Evolutionary conservation across 108 stramenopile species (phyloP).

Genomic region (Cyclotella sp.): DNA sequence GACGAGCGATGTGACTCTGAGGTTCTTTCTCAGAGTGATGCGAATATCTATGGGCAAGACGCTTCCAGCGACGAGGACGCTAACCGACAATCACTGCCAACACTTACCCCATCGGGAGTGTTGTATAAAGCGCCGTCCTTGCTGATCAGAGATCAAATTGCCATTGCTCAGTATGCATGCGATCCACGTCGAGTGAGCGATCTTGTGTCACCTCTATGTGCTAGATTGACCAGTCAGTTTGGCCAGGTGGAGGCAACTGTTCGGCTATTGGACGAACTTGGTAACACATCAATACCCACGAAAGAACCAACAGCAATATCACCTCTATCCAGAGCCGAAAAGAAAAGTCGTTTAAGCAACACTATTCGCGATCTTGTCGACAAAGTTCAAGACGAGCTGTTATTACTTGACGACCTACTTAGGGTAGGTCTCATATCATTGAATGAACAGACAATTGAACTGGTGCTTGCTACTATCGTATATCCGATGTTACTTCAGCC

Average conservation of each 20-base stretch:
- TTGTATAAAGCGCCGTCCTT: constrained; percentile 67
- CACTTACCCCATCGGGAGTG: constrained; percentile 64
- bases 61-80: not conserved
- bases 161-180: constrained; percentile 85
- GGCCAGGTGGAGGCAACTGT: constrained; percentile 77
- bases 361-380: constrained; percentile 64
- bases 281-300: constrained; percentile 10
- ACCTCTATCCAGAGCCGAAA: constrained; percentile 24
- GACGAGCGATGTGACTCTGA: constrained; percentile 8
- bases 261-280: constrained; percentile 62
- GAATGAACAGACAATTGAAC: constrained; percentile 89
- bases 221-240: constrained; percentile 77
- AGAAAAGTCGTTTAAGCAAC: constrained; percentile 40
- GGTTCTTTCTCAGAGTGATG: not conserved
- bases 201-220: constrained; percentile 77
- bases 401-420: constrained; percentile 83
- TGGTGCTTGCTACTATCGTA: constrained; percentile 90
- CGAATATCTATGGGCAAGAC: not conserved
- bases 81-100: constrained; percentile 22
- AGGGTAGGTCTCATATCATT: constrained; percentile 84
- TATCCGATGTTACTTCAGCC: constrained; percentile 89
- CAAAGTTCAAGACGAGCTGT: constrained; percentile 82
- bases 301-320: constrained; percentile 8
- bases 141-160: constrained; percentile 79
- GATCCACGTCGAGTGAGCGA: constrained; percentile 75